phyloP scores from a whole-genome alignment of 306 rosid genomes.

The Cicer arietinum region DNA sequence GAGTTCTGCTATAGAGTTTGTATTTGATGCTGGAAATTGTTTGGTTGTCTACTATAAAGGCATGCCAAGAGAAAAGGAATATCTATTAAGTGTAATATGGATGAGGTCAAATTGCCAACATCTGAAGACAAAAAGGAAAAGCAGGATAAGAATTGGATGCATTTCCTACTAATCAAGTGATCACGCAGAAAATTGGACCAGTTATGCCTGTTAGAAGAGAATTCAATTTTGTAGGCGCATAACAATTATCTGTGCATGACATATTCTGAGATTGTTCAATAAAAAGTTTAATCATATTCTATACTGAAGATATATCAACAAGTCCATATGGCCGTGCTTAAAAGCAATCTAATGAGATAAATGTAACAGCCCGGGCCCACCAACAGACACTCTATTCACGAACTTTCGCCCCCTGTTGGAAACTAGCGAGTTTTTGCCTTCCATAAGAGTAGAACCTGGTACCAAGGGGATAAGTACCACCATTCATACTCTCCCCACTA shows the following conservation, averaged over 20 bases:
- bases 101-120: constrained; percentile 13
- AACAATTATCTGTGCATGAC: constrained; percentile 26
- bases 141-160: neutral
- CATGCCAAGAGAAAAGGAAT: neutral
- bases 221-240: constrained; percentile 5
- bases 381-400: too few relatives aligned
- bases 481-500: too few relatives aligned
- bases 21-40: constrained; percentile 6
- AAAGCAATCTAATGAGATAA: constrained; percentile 38
- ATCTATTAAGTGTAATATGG: neutral
- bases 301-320: constrained; percentile 11
- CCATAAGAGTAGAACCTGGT: too few relatives aligned
- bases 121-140: neutral
- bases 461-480: too few relatives aligned
- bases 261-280: constrained; percentile 11
- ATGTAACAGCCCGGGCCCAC: neutral
- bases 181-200: constrained; percentile 12
- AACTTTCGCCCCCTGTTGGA: too few relatives aligned
- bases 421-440: too few relatives aligned
- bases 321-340: constrained; percentile 11
- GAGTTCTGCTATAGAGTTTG: neutral
- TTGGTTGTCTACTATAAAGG: neutral
- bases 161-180: constrained; percentile 17
- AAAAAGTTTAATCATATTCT: constrained; percentile 21
- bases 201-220: neutral